Conservation (phyloP, 352 stramenopile species). For the Phytophthora citrophthora region DNA sequence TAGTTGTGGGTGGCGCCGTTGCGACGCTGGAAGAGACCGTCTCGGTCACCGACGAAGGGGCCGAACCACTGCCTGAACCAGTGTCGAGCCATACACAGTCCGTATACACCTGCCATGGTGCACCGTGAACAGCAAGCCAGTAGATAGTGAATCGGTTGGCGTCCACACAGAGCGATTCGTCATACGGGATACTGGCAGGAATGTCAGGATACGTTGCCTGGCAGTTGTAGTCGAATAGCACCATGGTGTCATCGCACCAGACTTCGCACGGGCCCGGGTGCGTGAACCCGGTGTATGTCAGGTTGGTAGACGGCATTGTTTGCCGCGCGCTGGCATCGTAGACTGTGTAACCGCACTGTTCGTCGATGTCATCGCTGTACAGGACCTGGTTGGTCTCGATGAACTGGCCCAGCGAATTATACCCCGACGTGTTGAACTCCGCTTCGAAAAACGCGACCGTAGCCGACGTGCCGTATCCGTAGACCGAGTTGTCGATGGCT, state of each 20-base stretch:
- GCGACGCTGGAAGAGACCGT: conserved; percentile 17
- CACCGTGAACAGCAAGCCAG: conserved; percentile 55
- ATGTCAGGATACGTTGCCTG: conserved; percentile 44
- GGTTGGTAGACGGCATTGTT: conserved; percentile 38
- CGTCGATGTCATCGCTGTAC: conserved; percentile 43
- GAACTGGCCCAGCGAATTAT: conserved; percentile 52
- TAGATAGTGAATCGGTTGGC: conserved; percentile 53
- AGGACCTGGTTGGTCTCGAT: conserved; percentile 52
- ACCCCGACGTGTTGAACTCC: conserved; percentile 46
- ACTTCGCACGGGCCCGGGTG: conserved; percentile 61
- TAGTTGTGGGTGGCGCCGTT: conserved; percentile 24
- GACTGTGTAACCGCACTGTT: conserved; percentile 47
- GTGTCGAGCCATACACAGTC: conserved; percentile 59
- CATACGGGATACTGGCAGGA: conserved; percentile 42
- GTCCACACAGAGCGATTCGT: conserved; percentile 44
- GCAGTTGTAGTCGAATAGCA: conserved; percentile 57
- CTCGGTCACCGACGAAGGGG: conserved; percentile 24
- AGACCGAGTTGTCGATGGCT: conserved; percentile 41
- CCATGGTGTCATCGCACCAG: conserved; percentile 57
- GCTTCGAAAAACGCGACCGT: conserved; percentile 48
- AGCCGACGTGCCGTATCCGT: conserved; percentile 43
- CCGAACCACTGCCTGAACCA: conserved; percentile 18
- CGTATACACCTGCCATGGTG: conserved; percentile 62
- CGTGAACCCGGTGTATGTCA: conserved; percentile 58
- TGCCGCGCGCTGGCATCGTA: conserved; percentile 34